Evolutionary conservation across 1,139 yeast species (phyloP), one percentile per base, ranked within the genome.

Genomic region (Debaryomyces coudertii): DNA sequence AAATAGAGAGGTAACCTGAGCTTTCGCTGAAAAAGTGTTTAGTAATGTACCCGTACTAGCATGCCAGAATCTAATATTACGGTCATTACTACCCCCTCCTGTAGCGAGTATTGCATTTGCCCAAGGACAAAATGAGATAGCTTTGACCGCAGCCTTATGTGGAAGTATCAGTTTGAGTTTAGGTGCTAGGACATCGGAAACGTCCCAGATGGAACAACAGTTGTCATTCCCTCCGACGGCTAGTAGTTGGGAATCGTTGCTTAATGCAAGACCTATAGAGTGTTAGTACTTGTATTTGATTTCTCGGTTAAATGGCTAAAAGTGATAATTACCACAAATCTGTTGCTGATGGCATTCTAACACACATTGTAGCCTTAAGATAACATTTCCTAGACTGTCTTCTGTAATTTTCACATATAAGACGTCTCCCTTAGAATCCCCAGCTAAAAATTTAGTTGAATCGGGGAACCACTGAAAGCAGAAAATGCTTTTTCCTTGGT

Each of bases 141-240:
- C 79, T 50, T 74, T 75, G 9, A 75, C 70, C 0, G 79, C 79
- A 0, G 76, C 76, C 7, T 53, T 53, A 49, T 75, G 70, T 1
- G 76, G 78, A 27, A 87, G 65, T 4, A 63, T 57, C 56, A 71
- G 77, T 47, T 66, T 66, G 43, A 79, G 53, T n/a, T 47, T 57
- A 0, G 90, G 89, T 0, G 54, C 47, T 1, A 47, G 42, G 6
- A 68, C 51, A 46, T 74, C 64, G 1, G 66, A 47, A 7, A 86
- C 72, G 54, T 83, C 78, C 92, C 92, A 87, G 1, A 87, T 65
- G 0, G 85, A 73, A 48, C 90, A 85, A 25, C 79, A 67, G 55
- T 87, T 86, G 58, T 87, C 90, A 58, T 87, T 87, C 5, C 87
- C 85, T 1, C 95, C 95, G 11, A 85, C 74, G 0, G 92, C 87